Conservation (phyloP, 2,329 filamentous ascomycete genomes). For the Ceratocystis alfenasii region DNA sequence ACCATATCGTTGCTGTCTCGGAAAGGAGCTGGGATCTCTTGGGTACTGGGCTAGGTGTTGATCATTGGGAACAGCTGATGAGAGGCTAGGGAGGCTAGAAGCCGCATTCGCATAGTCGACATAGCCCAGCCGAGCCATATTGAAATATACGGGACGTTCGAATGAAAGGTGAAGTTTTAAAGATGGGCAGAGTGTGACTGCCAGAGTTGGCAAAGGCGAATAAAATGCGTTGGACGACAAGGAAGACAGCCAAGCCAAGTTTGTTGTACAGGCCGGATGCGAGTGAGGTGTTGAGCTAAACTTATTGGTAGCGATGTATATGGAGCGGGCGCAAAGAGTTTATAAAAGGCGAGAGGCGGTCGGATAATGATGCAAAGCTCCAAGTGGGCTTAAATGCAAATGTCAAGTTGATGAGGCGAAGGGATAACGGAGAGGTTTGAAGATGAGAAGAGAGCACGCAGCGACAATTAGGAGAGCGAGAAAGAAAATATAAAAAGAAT, state of each 20-base stretch:
- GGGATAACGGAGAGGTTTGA: background rate
- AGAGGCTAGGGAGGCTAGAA: background rate
- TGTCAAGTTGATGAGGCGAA: too few relatives aligned
- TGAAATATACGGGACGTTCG: background rate
- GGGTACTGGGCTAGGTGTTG: slow-evolving; percentile 3
- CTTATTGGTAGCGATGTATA: background rate
- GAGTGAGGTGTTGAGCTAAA: background rate
- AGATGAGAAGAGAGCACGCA: background rate
- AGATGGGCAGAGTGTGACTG: background rate
- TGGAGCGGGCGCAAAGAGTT: background rate
- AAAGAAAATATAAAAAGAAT: background rate
- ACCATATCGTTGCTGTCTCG: slow-evolving; percentile 2
- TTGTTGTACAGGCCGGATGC: background rate
- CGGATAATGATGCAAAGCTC: background rate
- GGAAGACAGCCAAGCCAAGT: background rate
- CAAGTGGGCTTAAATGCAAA: too few relatives aligned
- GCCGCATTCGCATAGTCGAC: background rate
- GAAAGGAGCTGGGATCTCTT: background rate
- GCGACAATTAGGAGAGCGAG: too few relatives aligned
- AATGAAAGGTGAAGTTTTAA: background rate
- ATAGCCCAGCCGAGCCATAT: background rate
- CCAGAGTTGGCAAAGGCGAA: background rate
- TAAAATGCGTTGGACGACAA: background rate
- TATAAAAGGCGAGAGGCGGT: background rate
- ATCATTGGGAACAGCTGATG: background rate